phyloP scores from a whole-genome alignment of 169 alveolate species.

The Eimeria necatrix region DNA sequence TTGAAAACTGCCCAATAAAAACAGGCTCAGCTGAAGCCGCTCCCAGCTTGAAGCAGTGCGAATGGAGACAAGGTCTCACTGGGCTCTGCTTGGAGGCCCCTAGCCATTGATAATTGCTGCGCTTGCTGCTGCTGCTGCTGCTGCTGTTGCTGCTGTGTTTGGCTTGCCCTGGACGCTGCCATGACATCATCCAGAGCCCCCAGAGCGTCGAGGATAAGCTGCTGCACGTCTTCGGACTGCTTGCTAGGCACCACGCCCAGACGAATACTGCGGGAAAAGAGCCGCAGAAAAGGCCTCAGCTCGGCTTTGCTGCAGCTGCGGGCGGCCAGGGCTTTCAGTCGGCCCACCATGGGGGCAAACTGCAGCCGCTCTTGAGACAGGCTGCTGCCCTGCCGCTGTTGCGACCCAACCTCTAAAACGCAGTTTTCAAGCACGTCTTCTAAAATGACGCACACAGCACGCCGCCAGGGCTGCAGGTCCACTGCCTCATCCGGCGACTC shows the following conservation, averaged over 20 bases:
- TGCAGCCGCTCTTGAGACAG: background rate
- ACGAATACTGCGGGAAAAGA: constrained; percentile 38
- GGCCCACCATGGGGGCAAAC: constrained; percentile 56
- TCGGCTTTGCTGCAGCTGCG: constrained; percentile 70
- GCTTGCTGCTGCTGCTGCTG: constrained; percentile 11
- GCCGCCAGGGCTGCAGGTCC: constrained; percentile 51
- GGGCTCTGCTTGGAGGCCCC: too few species aligned
- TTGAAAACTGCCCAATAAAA: too few species aligned
- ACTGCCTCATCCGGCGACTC: background rate
- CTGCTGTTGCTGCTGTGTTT: background rate
- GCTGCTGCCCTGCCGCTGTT: constrained; percentile 27
- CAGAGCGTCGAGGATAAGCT: constrained; percentile 36
- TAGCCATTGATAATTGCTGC: background rate
- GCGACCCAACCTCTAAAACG: constrained; percentile 14
- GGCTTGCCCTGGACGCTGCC: background rate
- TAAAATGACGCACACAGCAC: constrained; percentile 34
- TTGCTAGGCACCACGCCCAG: constrained; percentile 47
- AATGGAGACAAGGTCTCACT: background rate
- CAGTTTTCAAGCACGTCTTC: constrained; percentile 59
- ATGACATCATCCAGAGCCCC: constrained; percentile 45
- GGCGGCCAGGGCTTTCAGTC: constrained; percentile 55
- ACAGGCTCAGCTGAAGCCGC: background rate
- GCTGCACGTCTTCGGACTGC: constrained; percentile 33
- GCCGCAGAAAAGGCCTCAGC: constrained; percentile 56
- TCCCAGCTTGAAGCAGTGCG: constrained; percentile 38